Percentiles rank a stretch among this genome's conserved stretches.
phyloP scores from a whole-genome alignment of 805 yeast genomes.

The Debaryomyces maramus region DNA sequence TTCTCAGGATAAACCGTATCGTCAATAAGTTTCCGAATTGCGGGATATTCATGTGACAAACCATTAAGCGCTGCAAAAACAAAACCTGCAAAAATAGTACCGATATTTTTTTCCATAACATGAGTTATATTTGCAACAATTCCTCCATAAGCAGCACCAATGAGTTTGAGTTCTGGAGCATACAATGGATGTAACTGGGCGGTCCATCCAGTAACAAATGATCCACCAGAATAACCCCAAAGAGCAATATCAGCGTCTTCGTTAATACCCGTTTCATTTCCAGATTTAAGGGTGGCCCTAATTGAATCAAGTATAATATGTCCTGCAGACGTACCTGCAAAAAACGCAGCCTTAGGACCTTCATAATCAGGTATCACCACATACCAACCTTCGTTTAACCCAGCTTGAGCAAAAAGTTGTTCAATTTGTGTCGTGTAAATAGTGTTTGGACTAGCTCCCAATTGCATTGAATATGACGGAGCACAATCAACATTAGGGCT shows the following conservation, averaged over 20 bases:
- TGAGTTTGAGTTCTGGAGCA: conserved; percentile 25
- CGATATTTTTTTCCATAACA: conserved; percentile 19
- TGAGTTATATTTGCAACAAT: conserved; percentile 25
- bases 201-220: conserved; percentile 31
- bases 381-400: conserved; percentile 15
- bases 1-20: conserved; percentile 1
- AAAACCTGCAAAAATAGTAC: conserved; percentile 23
- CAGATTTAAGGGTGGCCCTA: conserved; percentile 20
- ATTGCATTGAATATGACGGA: conserved; percentile 20
- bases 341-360: conserved; percentile 26
- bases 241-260: conserved; percentile 19
- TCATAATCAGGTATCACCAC: conserved; percentile 27
- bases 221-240: conserved; percentile 36
- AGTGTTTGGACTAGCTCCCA: conserved; percentile 10
- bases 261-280: conserved; percentile 17
- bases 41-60: conserved; percentile 24
- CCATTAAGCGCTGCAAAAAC: conserved; percentile 25
- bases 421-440: conserved; percentile 18
- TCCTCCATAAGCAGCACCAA: conserved; percentile 33
- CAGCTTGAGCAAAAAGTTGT: conserved; percentile 13
- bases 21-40: conserved; percentile 8
- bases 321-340: conserved; percentile 24
- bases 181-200: conserved; percentile 25
- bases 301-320: conserved; percentile 25
- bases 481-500: conserved; percentile 19